Conservation (phyloP, 257 asterid genomes). For the Echium plantagineum region DNA sequence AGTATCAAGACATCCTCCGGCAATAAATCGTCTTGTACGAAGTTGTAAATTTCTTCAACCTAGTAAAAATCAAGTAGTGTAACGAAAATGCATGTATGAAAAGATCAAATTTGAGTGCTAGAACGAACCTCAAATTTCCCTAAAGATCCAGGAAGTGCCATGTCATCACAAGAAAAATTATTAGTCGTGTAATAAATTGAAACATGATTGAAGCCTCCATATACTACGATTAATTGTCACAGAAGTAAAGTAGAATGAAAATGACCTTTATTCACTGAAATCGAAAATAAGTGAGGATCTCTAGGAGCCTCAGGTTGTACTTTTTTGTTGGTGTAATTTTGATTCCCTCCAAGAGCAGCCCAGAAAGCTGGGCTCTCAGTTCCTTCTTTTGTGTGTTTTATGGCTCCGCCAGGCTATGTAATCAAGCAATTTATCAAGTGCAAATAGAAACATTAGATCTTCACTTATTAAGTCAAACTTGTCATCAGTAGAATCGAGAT, state of each 20-base stretch:
- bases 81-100: not conserved
- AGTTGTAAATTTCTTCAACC: slow-evolving; percentile 93
- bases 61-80: slow-evolving; percentile 8
- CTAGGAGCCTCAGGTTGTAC: slow-evolving; percentile 51
- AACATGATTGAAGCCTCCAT: not conserved
- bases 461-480: too few relatives aligned
- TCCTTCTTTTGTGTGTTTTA: slow-evolving; percentile 90
- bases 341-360: slow-evolving; percentile 96
- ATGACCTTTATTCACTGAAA: slow-evolving; percentile 61
- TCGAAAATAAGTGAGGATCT: slow-evolving; percentile 79
- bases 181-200: slow-evolving; percentile 15
- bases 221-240: not conserved
- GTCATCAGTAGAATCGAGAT: not conserved
- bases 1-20: slow-evolving; percentile 87
- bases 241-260: slow-evolving; percentile 1
- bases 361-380: slow-evolving; percentile 97
- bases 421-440: not conserved
- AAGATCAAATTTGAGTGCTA: slow-evolving; percentile 1
- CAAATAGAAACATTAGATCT: not conserved
- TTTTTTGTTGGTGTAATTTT: slow-evolving; percentile 79
- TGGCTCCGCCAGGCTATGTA: slow-evolving; percentile 62
- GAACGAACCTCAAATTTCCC: slow-evolving; percentile 84
- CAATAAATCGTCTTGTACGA: slow-evolving; percentile 89
- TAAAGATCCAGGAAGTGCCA: slow-evolving; percentile 30
- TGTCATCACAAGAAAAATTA: slow-evolving; percentile 24